Percentiles rank a stretch among this genome's conserved stretches.
These are phyloP conservation scores for Inosperma sp. DNA, from an alignment of 768 basidiomycete species.

Conservation along the genomic window DNA sequence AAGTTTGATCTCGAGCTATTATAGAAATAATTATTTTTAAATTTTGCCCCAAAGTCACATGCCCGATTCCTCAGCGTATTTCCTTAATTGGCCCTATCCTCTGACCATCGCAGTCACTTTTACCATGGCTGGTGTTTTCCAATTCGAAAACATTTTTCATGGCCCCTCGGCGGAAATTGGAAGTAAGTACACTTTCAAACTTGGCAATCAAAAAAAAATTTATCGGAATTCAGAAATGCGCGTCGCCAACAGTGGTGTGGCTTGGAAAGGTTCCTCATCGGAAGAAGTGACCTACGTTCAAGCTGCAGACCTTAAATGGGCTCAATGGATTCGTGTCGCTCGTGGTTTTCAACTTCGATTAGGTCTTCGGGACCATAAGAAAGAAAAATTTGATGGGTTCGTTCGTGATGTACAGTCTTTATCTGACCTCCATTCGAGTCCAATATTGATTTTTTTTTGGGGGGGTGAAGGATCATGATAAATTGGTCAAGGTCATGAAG, in stretches of 20 bases:
- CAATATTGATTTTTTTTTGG: neutral
- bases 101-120: too few species aligned
- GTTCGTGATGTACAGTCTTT: constrained; percentile 65
- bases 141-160: constrained; percentile 84
- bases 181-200: constrained; percentile 49
- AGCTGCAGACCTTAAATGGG: constrained; percentile 77
- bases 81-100: too few species aligned
- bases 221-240: constrained; percentile 62
- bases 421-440: neutral
- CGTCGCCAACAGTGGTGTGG: constrained; percentile 85
- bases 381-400: constrained; percentile 93
- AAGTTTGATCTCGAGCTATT: too few species aligned
- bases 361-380: constrained; percentile 69
- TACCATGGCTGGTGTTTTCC: constrained; percentile 33
- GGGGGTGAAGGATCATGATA: constrained; percentile 84
- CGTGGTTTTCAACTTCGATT: constrained; percentile 87
- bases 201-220: constrained; percentile 9
- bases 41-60: too few species aligned
- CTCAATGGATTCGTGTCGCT: constrained; percentile 88
- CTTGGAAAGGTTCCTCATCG: constrained; percentile 82
- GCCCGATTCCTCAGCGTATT: too few species aligned
- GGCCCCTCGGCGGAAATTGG: constrained; percentile 68
- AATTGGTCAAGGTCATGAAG: constrained; percentile 73
- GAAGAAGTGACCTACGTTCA: constrained; percentile 61
- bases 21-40: too few species aligned